A percentile compares a stretch with the other conserved stretches of the same genome.
Evolutionary conservation across 2,329 filamentous ascomycete species (phyloP).

Genomic region (Coniosporium tulheliwenetii): DNA sequence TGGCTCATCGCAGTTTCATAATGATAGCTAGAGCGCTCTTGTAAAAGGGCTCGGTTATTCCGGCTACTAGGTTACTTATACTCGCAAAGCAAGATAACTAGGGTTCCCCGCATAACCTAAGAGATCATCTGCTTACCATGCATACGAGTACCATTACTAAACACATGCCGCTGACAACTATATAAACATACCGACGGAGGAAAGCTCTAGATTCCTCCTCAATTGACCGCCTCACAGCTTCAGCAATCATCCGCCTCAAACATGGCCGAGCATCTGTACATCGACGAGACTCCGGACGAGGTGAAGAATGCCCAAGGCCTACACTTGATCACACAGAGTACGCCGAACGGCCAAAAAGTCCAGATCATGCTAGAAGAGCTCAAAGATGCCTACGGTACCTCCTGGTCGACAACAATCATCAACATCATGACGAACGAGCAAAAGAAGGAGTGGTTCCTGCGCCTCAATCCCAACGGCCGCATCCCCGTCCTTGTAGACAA

Average conservation of each 20-base stretch:
- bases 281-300: conserved; percentile 26
- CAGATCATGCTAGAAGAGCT: conserved; percentile 42
- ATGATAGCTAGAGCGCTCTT: no score
- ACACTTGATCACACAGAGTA: conserved; percentile 34
- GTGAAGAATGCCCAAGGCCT: conserved; percentile 35
- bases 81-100: no score
- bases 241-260: conserved; percentile 2
- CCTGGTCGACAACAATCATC: conserved; percentile 33
- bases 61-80: no score
- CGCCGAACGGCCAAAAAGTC: conserved; percentile 36
- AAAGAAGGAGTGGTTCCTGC: conserved; percentile 39
- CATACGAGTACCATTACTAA: no score
- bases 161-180: no score
- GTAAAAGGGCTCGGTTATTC: no score
- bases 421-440: conserved; percentile 37
- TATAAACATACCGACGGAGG: no score
- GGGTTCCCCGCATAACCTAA: no score
- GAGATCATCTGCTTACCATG: no score
- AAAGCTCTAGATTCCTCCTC: no score
- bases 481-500: conserved; percentile 38
- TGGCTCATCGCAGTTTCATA: no score
- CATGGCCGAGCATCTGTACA: conserved; percentile 27
- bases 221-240: no score
- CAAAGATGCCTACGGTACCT: conserved; percentile 30
- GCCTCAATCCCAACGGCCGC: conserved; percentile 30